Evolutionary conservation across 331 rosid species (phyloP).

Genomic region (Acacia concinna): DNA sequence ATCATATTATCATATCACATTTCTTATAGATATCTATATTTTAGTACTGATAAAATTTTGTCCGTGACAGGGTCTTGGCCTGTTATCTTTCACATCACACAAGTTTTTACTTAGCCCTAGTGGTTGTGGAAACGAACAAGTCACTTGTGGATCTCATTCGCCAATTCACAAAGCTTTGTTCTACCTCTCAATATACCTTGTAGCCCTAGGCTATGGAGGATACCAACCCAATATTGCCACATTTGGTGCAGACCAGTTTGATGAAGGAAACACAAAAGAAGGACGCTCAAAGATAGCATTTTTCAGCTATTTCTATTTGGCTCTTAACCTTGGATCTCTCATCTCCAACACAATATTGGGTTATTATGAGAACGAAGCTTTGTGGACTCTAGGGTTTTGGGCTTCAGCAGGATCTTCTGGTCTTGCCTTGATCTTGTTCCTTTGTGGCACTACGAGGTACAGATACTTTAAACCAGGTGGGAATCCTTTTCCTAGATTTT

Average conservation of each 20-base stretch:
- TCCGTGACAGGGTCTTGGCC: slow-evolving; percentile 54
- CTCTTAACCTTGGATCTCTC: slow-evolving; percentile 72
- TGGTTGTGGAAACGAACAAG: slow-evolving; percentile 59
- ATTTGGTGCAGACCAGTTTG: slow-evolving; percentile 89
- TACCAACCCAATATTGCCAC: slow-evolving; percentile 82
- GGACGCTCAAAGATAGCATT: slow-evolving; percentile 62
- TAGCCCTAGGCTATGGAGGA: slow-evolving; percentile 84
- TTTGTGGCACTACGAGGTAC: slow-evolving; percentile 66
- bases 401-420: slow-evolving; percentile 70
- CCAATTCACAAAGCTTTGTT: slow-evolving; percentile 38
- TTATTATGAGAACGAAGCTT: slow-evolving; percentile 70
- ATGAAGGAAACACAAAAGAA: slow-evolving; percentile 58
- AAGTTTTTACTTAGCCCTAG: slow-evolving; percentile 54
- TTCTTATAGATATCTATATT: background rate
- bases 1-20: no score
- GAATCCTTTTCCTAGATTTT: slow-evolving; percentile 68
- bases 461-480: slow-evolving; percentile 66
- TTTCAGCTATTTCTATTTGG: slow-evolving; percentile 83
- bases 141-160: slow-evolving; percentile 53
- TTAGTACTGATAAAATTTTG: background rate
- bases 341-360: slow-evolving; percentile 76
- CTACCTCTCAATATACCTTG: slow-evolving; percentile 58
- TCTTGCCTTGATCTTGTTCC: slow-evolving; percentile 58
- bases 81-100: slow-evolving; percentile 57
- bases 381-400: slow-evolving; percentile 78